phyloP scores from a whole-genome alignment of 2,329 filamentous ascomycete species.

The Aspergillus chevalieri region DNA sequence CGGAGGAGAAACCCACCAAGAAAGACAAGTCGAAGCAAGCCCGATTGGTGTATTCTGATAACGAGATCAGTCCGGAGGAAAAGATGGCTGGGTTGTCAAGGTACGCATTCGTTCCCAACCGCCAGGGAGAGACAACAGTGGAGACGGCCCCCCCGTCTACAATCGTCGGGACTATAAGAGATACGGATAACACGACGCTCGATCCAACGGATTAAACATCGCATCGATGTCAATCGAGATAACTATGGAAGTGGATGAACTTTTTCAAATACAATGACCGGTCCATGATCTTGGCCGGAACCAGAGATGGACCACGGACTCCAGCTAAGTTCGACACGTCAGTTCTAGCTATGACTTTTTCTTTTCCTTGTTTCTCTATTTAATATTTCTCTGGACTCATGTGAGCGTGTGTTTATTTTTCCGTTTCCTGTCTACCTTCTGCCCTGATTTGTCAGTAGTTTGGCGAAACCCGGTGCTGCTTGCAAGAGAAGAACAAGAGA shows the following conservation, averaged over 20 bases:
- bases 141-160: constrained; percentile 28
- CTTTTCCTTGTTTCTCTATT: constrained; percentile 13
- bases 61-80: constrained; percentile 77
- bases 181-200: constrained; percentile 30
- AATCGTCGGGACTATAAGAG: constrained; percentile 28
- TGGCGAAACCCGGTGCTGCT: constrained; percentile 14
- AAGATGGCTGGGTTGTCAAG: constrained; percentile 72
- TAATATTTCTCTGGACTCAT: neutral
- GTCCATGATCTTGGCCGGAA: neutral
- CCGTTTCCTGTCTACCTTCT: constrained; percentile 18
- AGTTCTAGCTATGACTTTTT: constrained; percentile 24
- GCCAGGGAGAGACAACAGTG: constrained; percentile 31
- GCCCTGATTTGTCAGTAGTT: constrained; percentile 32
- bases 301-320: constrained; percentile 17
- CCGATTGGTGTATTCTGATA: constrained; percentile 74
- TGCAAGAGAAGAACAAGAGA: constrained; percentile 6
- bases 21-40: constrained; percentile 61
- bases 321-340: constrained; percentile 36
- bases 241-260: neutral
- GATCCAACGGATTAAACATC: constrained; percentile 24
- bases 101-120: constrained; percentile 61
- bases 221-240: neutral
- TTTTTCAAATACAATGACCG: neutral
- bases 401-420: neutral
- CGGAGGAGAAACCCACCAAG: constrained; percentile 59